Evolutionary conservation across 768 basidiomycete species (phyloP), one percentile per base, ranked within the genome.

Genomic region (Stropharia rugosoannulata): DNA sequence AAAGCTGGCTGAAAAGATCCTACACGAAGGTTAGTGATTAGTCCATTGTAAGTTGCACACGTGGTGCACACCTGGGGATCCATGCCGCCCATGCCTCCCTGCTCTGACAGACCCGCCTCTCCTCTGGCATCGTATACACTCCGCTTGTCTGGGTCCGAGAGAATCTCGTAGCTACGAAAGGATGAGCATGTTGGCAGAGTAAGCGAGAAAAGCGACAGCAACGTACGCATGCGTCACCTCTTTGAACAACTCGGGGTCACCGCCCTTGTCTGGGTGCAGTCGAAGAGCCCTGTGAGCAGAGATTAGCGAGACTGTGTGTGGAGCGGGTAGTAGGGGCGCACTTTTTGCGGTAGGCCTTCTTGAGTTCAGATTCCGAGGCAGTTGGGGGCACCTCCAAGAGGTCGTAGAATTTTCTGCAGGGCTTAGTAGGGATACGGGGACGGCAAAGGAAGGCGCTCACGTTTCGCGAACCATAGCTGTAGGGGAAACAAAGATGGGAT

Each of bases 331-430:
- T 27, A 53, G 45, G 44, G 25, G 58, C 70, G 27, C 59, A 93
- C 93, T 93, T 94, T 76, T 94, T 95, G 64, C 93, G 89, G 78
- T 95, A 96, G 29, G 94, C 94, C 71, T 95, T 95, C 80, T 95
- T 96, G 66, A 96, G 83, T 51, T 95, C 94, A 45, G 78, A 66
- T 57, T 96, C 95, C 40, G 86, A 87, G 35, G 90, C 93, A 63
- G 80, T 80, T 48, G 90, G 84, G 10, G 82, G 61, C 29, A 92
- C 93, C 61, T 95, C 95, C 47, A 98, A 85, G 58, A 97, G 83
- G 74, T 97, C 94, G 75, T 98, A 93, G 70, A 81, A 93, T 84
- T 93, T 90, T 64, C 92, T 93, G 71, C 7, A 27, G 41, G 46
- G 18, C 36, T 55, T 46, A 56, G 59, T 49, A 60, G n/a, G 27